phyloP scores from a whole-genome alignment of 805 yeast genomes.

The Millerozyma miso region DNA sequence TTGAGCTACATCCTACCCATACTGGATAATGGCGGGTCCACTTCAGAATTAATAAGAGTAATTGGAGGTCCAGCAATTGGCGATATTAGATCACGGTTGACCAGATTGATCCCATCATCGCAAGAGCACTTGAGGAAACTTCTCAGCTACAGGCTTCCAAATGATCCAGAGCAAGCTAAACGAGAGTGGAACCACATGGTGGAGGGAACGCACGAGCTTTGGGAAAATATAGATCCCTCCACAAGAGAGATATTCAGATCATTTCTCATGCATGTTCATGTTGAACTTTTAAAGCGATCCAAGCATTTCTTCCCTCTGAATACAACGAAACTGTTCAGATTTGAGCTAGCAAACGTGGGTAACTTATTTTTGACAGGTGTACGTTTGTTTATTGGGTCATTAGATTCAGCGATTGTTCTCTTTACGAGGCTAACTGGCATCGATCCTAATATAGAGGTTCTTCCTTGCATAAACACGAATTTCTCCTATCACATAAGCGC shows the following conservation, averaged over 20 bases:
- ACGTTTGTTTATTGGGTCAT: constrained; percentile 74
- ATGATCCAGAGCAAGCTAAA: constrained; percentile 49
- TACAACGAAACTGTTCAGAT: constrained; percentile 56
- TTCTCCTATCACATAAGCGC: constrained; percentile 88
- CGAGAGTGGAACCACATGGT: constrained; percentile 73
- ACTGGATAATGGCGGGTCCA: constrained; percentile 92
- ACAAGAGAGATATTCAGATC: constrained; percentile 70
- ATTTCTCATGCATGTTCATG: constrained; percentile 73
- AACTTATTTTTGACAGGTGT: constrained; percentile 80
- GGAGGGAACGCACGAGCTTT: constrained; percentile 69
- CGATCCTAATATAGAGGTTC: constrained; percentile 48
- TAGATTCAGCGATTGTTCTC: constrained; percentile 80
- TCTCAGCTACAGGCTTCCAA: constrained; percentile 47
- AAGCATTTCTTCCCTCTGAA: constrained; percentile 33
- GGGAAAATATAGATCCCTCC: constrained; percentile 59
- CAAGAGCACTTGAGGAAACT: constrained; percentile 30
- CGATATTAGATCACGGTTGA: constrained; percentile 78
- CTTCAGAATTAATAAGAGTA: constrained; percentile 80
- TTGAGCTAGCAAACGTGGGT: constrained; percentile 79
- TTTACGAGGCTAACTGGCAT: constrained; percentile 61
- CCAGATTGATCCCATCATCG: constrained; percentile 61
- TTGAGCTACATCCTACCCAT: constrained; percentile 75
- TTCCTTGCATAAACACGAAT: constrained; percentile 82
- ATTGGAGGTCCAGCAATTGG: constrained; percentile 96
- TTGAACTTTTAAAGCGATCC: constrained; percentile 66